Base-by-base conservation (phyloP, 495 filamentous ascomycete genomes). In the Tuber microsphaerosporum region DNA sequence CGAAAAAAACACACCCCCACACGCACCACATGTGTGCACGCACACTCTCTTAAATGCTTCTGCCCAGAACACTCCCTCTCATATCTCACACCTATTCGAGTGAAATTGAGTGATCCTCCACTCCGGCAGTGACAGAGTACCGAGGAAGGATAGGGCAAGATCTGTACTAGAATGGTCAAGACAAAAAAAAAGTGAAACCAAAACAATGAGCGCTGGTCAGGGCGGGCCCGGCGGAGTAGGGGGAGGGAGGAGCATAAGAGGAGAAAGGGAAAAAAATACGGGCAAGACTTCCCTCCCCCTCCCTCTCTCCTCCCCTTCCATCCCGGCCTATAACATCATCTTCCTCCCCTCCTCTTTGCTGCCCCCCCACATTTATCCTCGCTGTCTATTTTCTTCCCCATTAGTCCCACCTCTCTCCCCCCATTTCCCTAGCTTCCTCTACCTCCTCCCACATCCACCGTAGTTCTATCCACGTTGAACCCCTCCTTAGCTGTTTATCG, bases 331-430 rank as follows among this genome's bases (percentile, higher is more conserved):
- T 65, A 65, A 65, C 26, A 65, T 34, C 26, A 34, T 34, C 56
- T 34, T 65, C 56, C 56, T 65, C 56, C 56, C 56, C 56, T 65
- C 56, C 56, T 65, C 26, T 65, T 34, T 34, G 26, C 56, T 61
- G 12, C 3, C 31, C 56, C 31, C n/a, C 56, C 56, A 65, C 56
- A 14, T 34, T 65, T 65, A 16, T 8, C 56, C 26, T 34, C 56
- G 12, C 26, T 65, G 26, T 34, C 14, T 65, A 31, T 34, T 65
- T 61, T 34, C 56, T 34, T 26, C 56, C 56, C 26, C 56, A 34
- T 65, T 34, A 65, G 56, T 16, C 26, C 56, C 26, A 26, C 3
- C 56, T 65, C 26, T 65, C 56, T n/a, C 26, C 56, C 56, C 56
- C 26, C 56, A 65, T 17, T 31, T 34, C 26, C 56, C 5, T 34